A percentile compares a stretch with the other conserved stretches of the same genome.
These are phyloP conservation scores for Fusarium neocosmosporiellum DNA, from an alignment of 2,329 filamentous ascomycete species.

Conservation along the genomic window DNA sequence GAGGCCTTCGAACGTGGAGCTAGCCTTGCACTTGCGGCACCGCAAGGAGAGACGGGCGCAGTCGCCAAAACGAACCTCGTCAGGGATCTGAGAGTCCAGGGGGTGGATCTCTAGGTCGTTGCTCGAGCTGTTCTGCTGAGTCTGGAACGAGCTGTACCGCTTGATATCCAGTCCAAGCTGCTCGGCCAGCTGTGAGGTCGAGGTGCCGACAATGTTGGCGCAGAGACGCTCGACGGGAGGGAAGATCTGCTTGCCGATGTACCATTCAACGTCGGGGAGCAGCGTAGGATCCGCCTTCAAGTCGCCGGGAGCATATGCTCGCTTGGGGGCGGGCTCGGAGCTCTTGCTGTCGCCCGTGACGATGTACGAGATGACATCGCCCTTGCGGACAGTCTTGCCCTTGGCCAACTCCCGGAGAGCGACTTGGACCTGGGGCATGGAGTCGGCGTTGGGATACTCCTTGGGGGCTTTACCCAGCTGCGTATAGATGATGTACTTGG, in stretches of 20 bases:
- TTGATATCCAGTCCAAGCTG: conserved; percentile 91
- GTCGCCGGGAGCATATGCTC: conserved; percentile 88
- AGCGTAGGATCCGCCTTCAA: conserved; percentile 80
- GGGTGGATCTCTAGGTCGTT: conserved; percentile 83
- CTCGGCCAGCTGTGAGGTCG: conserved; percentile 88
- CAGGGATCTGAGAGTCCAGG: conserved; percentile 93
- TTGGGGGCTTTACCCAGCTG: conserved; percentile 94
- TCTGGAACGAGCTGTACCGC: conserved; percentile 74
- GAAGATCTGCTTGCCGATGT: conserved; percentile 97
- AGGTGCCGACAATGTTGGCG: conserved; percentile 93
- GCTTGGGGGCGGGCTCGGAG: conserved; percentile 82
- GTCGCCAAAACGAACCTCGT: conserved; percentile 87
- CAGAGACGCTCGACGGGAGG: conserved; percentile 97
- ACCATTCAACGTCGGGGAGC: conserved; percentile 94
- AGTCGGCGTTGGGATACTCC: conserved; percentile 93
- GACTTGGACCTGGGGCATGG: conserved; percentile 97
- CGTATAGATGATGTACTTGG: conserved; percentile 97
- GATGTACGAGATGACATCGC: conserved; percentile 96
- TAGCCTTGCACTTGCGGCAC: conserved; percentile 82
- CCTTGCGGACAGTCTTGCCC: conserved; percentile 88
- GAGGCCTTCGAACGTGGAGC: conserved; percentile 82
- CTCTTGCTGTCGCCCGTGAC: conserved; percentile 79
- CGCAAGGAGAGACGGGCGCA: conserved; percentile 80
- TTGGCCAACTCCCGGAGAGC: conserved; percentile 87
- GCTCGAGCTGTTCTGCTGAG: conserved; percentile 60